Percentiles rank a stretch among this genome's conserved stretches.
These are phyloP conservation scores for Ganoderma resinaceum DNA, from an alignment of 1,284 basidiomycete species.

Conservation along the genomic window DNA sequence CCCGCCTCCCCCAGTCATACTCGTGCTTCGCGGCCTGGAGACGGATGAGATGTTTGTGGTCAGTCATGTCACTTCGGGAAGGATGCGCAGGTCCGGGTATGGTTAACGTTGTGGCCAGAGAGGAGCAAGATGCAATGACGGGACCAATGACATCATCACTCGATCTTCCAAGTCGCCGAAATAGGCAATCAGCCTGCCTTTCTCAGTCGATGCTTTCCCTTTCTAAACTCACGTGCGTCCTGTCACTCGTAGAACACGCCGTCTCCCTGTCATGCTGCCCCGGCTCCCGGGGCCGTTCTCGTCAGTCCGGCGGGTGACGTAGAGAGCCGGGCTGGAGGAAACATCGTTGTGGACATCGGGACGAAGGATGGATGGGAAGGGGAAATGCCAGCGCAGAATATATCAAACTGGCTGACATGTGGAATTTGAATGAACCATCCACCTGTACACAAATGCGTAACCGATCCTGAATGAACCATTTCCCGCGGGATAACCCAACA, in stretches of 20 bases:
- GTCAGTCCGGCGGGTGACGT: no score
- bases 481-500: background rate
- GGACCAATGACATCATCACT: slow-evolving; percentile 9
- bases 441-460: background rate
- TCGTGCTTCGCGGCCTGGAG: slow-evolving; percentile 69
- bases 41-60: slow-evolving; percentile 47
- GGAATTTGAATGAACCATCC: background rate
- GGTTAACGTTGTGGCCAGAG: background rate
- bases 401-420: background rate
- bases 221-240: background rate
- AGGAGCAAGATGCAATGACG: slow-evolving; percentile 1
- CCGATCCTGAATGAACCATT: background rate
- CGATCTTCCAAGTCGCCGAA: background rate
- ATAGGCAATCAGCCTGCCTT: background rate
- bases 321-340: background rate
- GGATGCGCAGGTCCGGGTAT: background rate
- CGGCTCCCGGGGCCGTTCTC: no score
- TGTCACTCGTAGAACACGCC: background rate
- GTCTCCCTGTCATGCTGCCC: background rate
- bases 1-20: slow-evolving; percentile 78
- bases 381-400: background rate
- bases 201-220: no score
- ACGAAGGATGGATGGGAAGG: background rate
- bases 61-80: slow-evolving; percentile 7
- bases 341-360: background rate